Evolutionary conservation across 1,139 yeast genomes (phyloP).

Genomic region (Yamadazyma sp.): DNA sequence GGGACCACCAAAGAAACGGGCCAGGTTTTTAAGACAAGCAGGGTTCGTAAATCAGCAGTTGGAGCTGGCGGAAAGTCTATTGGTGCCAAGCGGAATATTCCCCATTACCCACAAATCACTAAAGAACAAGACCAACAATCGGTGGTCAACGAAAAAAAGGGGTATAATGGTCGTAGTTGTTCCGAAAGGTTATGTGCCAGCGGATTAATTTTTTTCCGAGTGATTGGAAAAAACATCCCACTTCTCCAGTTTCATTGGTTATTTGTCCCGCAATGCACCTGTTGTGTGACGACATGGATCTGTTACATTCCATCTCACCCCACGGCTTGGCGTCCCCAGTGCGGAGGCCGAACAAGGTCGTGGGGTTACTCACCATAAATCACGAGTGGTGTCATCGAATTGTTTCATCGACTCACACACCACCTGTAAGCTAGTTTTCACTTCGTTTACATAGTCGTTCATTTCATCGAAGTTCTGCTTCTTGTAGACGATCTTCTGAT

Average conservation of each 20-base stretch:
- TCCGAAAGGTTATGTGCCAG: neutral
- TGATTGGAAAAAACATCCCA: neutral
- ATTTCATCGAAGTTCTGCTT: slow-evolving; percentile 41
- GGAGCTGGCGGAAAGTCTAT: too few relatives aligned
- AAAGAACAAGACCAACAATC: too few relatives aligned
- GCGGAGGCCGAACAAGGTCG: too few relatives aligned
- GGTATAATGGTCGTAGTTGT: neutral
- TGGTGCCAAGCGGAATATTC: too few relatives aligned
- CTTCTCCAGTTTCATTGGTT: neutral
- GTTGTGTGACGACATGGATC: slow-evolving; percentile 1
- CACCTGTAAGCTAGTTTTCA: slow-evolving; percentile 29
- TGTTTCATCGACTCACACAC: slow-evolving; percentile 44
- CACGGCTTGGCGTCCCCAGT: neutral
- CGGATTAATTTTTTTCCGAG: neutral
- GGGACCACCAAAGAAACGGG: too few relatives aligned
- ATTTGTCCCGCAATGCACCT: neutral
- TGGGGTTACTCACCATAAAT: slow-evolving; percentile 35
- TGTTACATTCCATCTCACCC: neutral
- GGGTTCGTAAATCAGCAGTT: too few relatives aligned
- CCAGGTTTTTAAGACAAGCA: too few relatives aligned
- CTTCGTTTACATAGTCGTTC: slow-evolving; percentile 37
- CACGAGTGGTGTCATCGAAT: slow-evolving; percentile 40
- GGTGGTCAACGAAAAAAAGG: too few relatives aligned
- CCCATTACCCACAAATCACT: too few relatives aligned
- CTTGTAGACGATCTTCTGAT: slow-evolving; percentile 18